phyloP scores from a whole-genome alignment of 768 basidiomycete genomes.

The Trametes maxima region DNA sequence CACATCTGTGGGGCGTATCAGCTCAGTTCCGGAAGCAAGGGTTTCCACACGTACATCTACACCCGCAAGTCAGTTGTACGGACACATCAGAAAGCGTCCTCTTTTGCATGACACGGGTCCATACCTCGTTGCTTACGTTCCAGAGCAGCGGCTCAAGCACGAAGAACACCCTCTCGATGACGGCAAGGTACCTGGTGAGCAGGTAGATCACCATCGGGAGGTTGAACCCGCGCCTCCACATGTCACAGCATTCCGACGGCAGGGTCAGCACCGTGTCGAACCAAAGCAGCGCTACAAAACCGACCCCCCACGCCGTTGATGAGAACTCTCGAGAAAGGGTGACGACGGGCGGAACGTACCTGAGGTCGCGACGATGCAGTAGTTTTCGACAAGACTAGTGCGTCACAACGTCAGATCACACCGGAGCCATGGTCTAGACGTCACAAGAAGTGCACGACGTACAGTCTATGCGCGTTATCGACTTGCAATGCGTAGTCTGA shows the following conservation, averaged over 20 bases:
- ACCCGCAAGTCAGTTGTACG: background rate
- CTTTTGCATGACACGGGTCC: background rate
- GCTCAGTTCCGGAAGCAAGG: background rate
- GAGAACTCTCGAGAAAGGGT: background rate
- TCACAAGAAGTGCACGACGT: background rate
- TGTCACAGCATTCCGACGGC: background rate
- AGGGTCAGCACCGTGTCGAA: slow-evolving; percentile 3
- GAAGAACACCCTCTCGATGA: slow-evolving; percentile 4
- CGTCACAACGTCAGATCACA: too few relatives aligned
- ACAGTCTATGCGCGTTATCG: too few relatives aligned
- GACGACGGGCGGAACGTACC: background rate
- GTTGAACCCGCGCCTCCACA: slow-evolving; percentile 3
- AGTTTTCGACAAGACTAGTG: background rate
- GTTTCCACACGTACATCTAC: background rate
- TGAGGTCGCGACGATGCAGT: slow-evolving; percentile 10
- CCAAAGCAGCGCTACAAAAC: slow-evolving; percentile 9
- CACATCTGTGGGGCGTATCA: background rate
- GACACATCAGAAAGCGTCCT: background rate
- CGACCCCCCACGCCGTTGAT: too few relatives aligned
- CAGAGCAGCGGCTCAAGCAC: background rate
- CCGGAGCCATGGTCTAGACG: background rate
- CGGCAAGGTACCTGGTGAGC: background rate
- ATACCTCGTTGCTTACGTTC: background rate
- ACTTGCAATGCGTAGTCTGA: too few relatives aligned
- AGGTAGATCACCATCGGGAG: background rate